Conservation (phyloP, 768 basidiomycete genomes). For the Boletus bicolor region DNA sequence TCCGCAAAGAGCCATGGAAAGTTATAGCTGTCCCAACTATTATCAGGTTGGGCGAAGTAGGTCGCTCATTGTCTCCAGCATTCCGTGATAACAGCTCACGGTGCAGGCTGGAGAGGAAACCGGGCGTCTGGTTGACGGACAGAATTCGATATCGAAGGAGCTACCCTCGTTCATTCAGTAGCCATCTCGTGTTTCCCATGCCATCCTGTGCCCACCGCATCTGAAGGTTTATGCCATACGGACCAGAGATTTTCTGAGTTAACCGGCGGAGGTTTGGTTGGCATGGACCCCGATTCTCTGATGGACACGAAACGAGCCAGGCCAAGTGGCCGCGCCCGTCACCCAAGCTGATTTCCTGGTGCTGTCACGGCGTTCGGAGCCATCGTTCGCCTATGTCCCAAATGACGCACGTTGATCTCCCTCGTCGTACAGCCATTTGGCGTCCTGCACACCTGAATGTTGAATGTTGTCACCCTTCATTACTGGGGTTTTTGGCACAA, state of each 20-base stretch:
- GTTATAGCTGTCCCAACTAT: constrained; percentile 63
- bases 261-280: neutral
- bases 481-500: neutral
- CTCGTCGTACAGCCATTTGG: neutral
- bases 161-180: constrained; percentile 20
- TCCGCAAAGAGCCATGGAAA: constrained; percentile 62
- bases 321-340: neutral
- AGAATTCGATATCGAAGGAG: constrained; percentile 24
- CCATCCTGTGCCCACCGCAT: constrained; percentile 6
- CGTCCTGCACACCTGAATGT: no score
- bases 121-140: constrained; percentile 29
- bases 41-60: constrained; percentile 55
- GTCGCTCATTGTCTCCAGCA: constrained; percentile 22
- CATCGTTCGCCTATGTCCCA: neutral
- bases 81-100: neutral
- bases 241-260: neutral
- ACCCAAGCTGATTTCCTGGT: neutral
- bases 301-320: neutral
- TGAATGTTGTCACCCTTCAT: neutral
- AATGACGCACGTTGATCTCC: neutral
- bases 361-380: neutral
- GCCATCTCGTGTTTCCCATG: neutral
- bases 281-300: neutral
- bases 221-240: neutral
- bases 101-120: constrained; percentile 26